Percentiles rank a stretch among this genome's conserved stretches.
Conservation (phyloP, 768 basidiomycete species). For the Tephrocybe rancida region DNA sequence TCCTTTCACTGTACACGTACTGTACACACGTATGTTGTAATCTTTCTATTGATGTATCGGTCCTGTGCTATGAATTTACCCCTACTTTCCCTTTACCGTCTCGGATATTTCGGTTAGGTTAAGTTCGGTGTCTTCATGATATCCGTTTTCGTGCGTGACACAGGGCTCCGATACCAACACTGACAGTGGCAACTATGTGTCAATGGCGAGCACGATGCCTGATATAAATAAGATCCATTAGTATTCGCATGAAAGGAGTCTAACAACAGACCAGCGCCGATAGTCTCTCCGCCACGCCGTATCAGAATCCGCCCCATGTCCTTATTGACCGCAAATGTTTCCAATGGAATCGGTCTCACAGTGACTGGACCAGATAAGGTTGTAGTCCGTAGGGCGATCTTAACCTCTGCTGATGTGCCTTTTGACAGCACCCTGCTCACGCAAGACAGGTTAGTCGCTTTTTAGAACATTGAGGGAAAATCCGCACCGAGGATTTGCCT, state of each 20-base stretch:
- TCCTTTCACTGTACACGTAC: not conserved
- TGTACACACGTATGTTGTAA: not conserved
- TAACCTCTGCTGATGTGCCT: conserved; percentile 81
- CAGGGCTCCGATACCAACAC: too few relatives aligned
- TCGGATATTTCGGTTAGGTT: too few relatives aligned
- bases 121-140: too few relatives aligned
- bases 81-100: not conserved
- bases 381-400: conserved; percentile 70
- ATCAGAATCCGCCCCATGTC: conserved; percentile 95
- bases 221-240: not conserved
- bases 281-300: conserved; percentile 89
- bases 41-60: not conserved
- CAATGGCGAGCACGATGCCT: conserved; percentile 12
- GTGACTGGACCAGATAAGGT: conserved; percentile 48
- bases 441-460: not conserved
- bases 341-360: conserved; percentile 75
- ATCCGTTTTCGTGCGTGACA: too few relatives aligned
- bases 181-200: not conserved
- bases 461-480: not conserved
- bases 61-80: not conserved
- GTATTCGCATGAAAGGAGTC: not conserved
- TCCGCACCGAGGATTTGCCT: conserved; percentile 78
- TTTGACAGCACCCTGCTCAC: conserved; percentile 78
- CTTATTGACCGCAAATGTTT: conserved; percentile 86
- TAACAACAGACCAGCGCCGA: conserved; percentile 73